phyloP scores from a whole-genome alignment of 176 grass and related monocot genomes.

The Calamus simplicifolius region DNA sequence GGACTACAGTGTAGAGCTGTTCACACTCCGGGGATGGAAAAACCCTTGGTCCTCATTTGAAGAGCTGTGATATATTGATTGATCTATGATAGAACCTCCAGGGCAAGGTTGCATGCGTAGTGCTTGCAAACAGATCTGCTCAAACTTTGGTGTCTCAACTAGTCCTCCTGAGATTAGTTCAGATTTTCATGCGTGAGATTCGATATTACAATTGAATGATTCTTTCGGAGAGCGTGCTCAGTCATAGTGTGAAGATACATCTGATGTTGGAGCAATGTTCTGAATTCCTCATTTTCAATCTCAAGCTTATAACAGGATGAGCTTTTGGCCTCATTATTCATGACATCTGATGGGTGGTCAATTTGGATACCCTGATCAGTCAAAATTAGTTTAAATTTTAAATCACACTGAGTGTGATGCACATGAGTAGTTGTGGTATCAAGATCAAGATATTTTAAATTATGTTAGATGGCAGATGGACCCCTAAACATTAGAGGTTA shows the following conservation, averaged over 20 bases:
- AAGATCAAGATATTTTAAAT: no score
- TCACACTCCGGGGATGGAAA: background rate
- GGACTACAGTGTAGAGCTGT: constrained; percentile 5
- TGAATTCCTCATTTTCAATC: constrained; percentile 14
- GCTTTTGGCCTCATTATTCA: no score
- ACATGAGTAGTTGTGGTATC: no score
- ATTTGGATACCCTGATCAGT: no score
- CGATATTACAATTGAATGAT: constrained; percentile 22
- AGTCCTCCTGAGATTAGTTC: constrained; percentile 7
- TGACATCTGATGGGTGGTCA: no score
- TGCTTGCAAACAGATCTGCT: constrained; percentile 26
- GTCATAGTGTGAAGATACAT: constrained; percentile 21
- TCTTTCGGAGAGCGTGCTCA: constrained; percentile 15
- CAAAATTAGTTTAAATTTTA: no score
- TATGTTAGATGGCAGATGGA: no score
- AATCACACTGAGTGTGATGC: no score
- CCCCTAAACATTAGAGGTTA: no score
- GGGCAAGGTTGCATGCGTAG: constrained; percentile 24
- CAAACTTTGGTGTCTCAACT: constrained; percentile 9
- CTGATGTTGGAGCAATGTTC: constrained; percentile 6
- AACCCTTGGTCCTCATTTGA: constrained; percentile 4
- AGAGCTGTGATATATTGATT: background rate
- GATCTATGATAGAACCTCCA: constrained; percentile 5
- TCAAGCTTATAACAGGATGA: background rate
- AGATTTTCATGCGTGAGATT: constrained; percentile 19